Conservation (phyloP, 2,329 filamentous ascomycete genomes). For the Claviceps quebecensis region DNA sequence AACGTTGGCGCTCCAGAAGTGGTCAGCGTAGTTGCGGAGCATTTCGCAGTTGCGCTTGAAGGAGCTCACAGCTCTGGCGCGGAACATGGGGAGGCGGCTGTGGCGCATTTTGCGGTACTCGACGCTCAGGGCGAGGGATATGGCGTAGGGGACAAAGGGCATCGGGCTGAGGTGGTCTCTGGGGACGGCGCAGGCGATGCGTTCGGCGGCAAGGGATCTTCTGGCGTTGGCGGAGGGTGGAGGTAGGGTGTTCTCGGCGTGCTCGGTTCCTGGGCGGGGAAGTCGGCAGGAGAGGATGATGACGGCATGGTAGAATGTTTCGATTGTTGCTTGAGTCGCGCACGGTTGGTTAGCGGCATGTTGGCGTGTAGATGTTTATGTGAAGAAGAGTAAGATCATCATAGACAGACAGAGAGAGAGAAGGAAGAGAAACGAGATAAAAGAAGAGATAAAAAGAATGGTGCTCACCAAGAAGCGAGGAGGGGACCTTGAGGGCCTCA, state of each 20-base stretch:
- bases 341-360: not conserved
- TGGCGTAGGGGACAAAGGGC: slow-evolving; percentile 46
- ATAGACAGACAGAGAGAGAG: not conserved
- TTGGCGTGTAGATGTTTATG: too few relatives aligned
- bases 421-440: not conserved
- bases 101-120: slow-evolving; percentile 51
- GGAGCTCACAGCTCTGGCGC: slow-evolving; percentile 36
- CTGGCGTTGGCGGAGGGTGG: slow-evolving; percentile 39
- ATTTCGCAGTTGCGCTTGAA: slow-evolving; percentile 42
- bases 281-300: slow-evolving; percentile 49
- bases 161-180: slow-evolving; percentile 38
- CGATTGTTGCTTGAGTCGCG: slow-evolving; percentile 38
- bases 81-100: slow-evolving; percentile 43
- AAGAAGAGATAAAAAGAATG: not conserved
- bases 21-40: slow-evolving; percentile 36
- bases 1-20: slow-evolving; percentile 43
- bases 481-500: slow-evolving; percentile 34
- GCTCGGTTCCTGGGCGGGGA: slow-evolving; percentile 24
- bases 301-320: slow-evolving; percentile 50
- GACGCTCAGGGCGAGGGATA: slow-evolving; percentile 46
- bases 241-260: slow-evolving; percentile 28
- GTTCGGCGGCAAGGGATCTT: slow-evolving; percentile 42
- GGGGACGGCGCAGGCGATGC: slow-evolving; percentile 40
- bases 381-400: too few relatives aligned
- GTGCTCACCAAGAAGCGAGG: slow-evolving; percentile 33